Base-by-base conservation (phyloP, 2,329 filamentous ascomycete genomes). In the Ophioceras dolichostomum region DNA sequence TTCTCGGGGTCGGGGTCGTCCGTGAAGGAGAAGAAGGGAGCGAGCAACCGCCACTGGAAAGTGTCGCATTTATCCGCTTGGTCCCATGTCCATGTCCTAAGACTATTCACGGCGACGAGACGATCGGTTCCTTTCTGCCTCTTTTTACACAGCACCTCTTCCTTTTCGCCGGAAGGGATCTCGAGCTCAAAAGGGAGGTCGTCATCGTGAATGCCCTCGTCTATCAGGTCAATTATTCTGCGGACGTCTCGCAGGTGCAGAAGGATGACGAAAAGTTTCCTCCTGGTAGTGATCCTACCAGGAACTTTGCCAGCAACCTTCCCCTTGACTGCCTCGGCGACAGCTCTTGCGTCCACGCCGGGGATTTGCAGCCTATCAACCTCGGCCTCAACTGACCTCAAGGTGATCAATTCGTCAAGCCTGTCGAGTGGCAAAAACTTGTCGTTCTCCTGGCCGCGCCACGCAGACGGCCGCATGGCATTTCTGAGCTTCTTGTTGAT, bases 241-340 rank as follows among this genome's bases (percentile, higher is more conserved):
- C 2, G 10, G 4, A 28, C 34, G 22, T 36, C 4, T 1, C 14
- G 8, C 7, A 36, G 19, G 6, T 28, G 10, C 20, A 20, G 13
- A 4, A 36, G 34, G 24, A 36, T 36, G 10, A 24, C 34, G 26
- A 36, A 36, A 5, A 36, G 12, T 24, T 20, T 27, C 14, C 33
- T 16, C 22, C 22, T 27, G 14, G 34, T 27, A 5, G 34, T 32
- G 4, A 18, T 21, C 4, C 3, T 3, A 18, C 14, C 9, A 8
- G 31, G n/a, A 12, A 18, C 13, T 16, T 18, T 32, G 31, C 16
- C 31, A 14, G 13, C 18, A 20, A 32, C 20, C 31, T 32, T 32
- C 12, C 14, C n/a, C n/a, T n/a, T 18, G 31, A 16, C 18, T 6
- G 18, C 20, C 18, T 10, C n/a, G n/a, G n/a, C n/a, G n/a, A n/a